Percentiles rank a stretch among this genome's conserved stretches.
These are phyloP conservation scores for Achlya hypogyna DNA, from an alignment of 352 stramenopile species.

Conservation along the genomic window DNA sequence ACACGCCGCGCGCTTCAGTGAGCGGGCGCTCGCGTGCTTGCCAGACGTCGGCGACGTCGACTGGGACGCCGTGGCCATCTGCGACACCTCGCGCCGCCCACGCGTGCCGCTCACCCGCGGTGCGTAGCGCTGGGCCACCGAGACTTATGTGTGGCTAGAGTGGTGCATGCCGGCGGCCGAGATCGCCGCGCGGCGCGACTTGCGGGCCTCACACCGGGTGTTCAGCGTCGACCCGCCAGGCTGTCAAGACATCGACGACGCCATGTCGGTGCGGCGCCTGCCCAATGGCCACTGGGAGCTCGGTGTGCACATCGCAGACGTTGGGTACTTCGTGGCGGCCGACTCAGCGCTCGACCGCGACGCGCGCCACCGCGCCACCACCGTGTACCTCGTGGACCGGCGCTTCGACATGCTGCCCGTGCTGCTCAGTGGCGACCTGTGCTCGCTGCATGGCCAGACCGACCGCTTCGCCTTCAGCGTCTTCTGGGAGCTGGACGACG, in stretches of 20 bases:
- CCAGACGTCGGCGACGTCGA: slow-evolving; percentile 63
- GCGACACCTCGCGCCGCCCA: slow-evolving; percentile 64
- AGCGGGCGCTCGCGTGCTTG: slow-evolving; percentile 73
- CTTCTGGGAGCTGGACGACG: slow-evolving; percentile 85
- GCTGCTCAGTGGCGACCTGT: slow-evolving; percentile 83
- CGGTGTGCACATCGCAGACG: slow-evolving; percentile 98
- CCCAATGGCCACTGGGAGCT: slow-evolving; percentile 90
- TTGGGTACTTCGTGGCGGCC: slow-evolving; percentile 96
- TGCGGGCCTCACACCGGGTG: slow-evolving; percentile 59
- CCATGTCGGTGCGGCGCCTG: slow-evolving; percentile 89
- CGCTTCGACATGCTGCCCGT: slow-evolving; percentile 90
- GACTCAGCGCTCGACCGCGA: slow-evolving; percentile 94
- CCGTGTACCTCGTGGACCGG: slow-evolving; percentile 97
- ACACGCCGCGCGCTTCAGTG: slow-evolving; percentile 76
- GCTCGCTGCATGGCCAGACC: slow-evolving; percentile 83
- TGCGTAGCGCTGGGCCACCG: neutral
- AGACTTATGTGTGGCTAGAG: slow-evolving; percentile 34
- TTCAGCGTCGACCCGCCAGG: slow-evolving; percentile 85
- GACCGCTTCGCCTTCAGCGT: slow-evolving; percentile 88
- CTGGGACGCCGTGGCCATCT: slow-evolving; percentile 48
- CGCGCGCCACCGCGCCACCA: slow-evolving; percentile 85
- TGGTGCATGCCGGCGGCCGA: slow-evolving; percentile 59
- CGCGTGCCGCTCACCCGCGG: slow-evolving; percentile 6
- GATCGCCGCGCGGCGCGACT: slow-evolving; percentile 41
- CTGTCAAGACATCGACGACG: slow-evolving; percentile 91